Evolutionary conservation across 352 stramenopile genomes (phyloP).

Genomic region (Blastocystis sp.): DNA sequence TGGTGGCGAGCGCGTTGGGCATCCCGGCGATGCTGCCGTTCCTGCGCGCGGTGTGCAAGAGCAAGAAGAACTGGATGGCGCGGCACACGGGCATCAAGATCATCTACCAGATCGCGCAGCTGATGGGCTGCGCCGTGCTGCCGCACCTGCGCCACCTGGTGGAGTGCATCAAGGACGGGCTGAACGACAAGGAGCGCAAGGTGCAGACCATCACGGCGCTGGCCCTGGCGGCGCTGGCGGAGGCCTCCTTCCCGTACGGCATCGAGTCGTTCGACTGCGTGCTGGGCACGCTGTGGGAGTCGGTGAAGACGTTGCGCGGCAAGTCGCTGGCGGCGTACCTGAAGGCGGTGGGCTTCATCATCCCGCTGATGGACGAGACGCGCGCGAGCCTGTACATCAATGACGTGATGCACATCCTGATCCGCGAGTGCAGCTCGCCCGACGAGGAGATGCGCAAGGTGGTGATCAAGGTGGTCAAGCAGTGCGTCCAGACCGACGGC

Average conservation of each 20-base stretch:
- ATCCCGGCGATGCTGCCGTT: conserved; percentile 95
- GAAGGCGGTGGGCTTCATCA: conserved; percentile 98
- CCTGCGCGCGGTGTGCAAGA: conserved; percentile 96
- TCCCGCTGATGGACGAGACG: conserved; percentile 97
- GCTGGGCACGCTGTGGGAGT: conserved; percentile 92
- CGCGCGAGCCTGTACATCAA: conserved; percentile 98
- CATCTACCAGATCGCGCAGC: conserved; percentile 91
- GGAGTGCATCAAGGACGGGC: conserved; percentile 93
- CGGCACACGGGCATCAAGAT: conserved; percentile 99
- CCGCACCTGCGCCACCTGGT: conserved; percentile 95
- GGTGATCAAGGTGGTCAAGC: conserved; percentile 88
- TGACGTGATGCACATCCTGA: conserved; percentile 97
- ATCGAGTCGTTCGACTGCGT: conserved; percentile 99
- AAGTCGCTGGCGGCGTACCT: conserved; percentile 96
- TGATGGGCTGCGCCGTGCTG: conserved; percentile 95
- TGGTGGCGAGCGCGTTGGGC: conserved; percentile 95
- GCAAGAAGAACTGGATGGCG: conserved; percentile 94
- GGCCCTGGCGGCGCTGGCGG: conserved; percentile 91
- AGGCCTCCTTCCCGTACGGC: conserved; percentile 95
- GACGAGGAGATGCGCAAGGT: conserved; percentile 99
- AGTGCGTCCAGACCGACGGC: conserved; percentile 95
- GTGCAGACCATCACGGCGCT: conserved; percentile 92
- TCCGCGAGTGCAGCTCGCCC: conserved; percentile 91
- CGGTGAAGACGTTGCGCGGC: conserved; percentile 91
- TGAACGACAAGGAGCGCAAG: conserved; percentile 95